Evolutionary conservation across 345 rosid genomes (phyloP), one percentile per base, ranked within the genome.

Genomic region (Stellera chamaejasme): DNA sequence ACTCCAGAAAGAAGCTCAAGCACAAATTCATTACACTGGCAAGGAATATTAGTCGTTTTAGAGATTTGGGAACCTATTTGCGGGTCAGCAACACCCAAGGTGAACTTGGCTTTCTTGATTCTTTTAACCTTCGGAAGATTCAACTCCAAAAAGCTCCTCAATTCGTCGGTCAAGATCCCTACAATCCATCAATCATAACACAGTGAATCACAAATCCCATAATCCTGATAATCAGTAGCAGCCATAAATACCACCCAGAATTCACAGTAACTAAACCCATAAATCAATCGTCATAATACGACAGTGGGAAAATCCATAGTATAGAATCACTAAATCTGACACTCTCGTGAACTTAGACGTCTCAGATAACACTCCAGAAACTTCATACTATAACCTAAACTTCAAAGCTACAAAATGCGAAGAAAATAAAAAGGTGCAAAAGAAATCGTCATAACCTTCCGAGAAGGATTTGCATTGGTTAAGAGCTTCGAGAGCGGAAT

Each of bases 1-100:
- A 87, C 82, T 59, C 96, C 97, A 43, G 97, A 84, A 47, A 93
- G 81, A 67, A 93, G 82, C 77, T 93, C 99, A 41, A 69, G 96
- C 45, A 89, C 77, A 59, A 82, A 84, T 60, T 87, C 94, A 69
- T 83, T 87, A 61, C 94, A 78, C 71, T 89, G 91, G 66, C 97
- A 89, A 44, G 97, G 90, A 61, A 93, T 77, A 60, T 84, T 82
- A 0, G 94, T 89, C 4, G 58, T 79, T 72, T 89, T 96, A 46
- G 50, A 72, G 16, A 93, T 78, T 75, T 83, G 91, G 5, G 96
- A 93, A 2, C 97, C 99, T 53, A 89, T 56, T 77, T 89, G 89
- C 49, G 87, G 91, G 68, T 89, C 97, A 9, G 84, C 72, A 54
- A 93, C 84, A 58, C 96, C 99, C 55, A 93, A 69, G 60, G 81